A percentile compares a stretch with the other conserved stretches of the same genome.
These are phyloP conservation scores for Rhododendron henanense DNA, from an alignment of 148 eudicot genomes.

Conservation along the genomic window DNA sequence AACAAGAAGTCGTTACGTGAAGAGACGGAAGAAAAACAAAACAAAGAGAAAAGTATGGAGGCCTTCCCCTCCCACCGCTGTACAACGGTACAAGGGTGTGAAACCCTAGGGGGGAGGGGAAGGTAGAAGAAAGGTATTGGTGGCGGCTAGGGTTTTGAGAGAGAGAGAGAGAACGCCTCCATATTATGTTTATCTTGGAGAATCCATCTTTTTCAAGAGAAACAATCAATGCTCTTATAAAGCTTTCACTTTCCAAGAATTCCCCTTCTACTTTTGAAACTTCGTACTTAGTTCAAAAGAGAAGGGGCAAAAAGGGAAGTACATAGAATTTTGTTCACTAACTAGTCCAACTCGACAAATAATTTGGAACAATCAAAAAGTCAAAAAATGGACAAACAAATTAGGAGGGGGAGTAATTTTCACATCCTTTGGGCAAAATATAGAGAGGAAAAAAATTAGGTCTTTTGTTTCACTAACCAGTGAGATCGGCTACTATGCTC, in stretches of 20 bases:
- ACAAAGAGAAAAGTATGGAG: no score
- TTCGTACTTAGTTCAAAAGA: background rate
- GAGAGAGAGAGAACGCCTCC: no score
- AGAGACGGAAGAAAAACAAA: no score
- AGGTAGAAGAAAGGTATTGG: no score
- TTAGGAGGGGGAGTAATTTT: background rate
- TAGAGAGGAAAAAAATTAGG: background rate
- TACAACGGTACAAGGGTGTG: no score
- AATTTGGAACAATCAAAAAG: background rate
- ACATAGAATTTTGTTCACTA: background rate
- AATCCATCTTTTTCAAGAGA: background rate
- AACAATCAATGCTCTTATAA: background rate
- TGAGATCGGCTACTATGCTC: slow-evolving; percentile 96
- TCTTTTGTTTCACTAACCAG: slow-evolving; percentile 33
- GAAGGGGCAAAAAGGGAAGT: background rate
- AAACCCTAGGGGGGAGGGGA: no score
- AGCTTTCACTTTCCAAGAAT: background rate
- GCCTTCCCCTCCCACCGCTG: no score
- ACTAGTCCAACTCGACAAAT: background rate
- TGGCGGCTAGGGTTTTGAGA: no score
- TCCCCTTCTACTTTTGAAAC: background rate
- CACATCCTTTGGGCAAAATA: background rate
- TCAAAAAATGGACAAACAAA: background rate
- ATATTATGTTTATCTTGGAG: background rate
- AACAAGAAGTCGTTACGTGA: no score